phyloP scores from a whole-genome alignment of 805 yeast species.

The Metschnikowia peoriensis region DNA sequence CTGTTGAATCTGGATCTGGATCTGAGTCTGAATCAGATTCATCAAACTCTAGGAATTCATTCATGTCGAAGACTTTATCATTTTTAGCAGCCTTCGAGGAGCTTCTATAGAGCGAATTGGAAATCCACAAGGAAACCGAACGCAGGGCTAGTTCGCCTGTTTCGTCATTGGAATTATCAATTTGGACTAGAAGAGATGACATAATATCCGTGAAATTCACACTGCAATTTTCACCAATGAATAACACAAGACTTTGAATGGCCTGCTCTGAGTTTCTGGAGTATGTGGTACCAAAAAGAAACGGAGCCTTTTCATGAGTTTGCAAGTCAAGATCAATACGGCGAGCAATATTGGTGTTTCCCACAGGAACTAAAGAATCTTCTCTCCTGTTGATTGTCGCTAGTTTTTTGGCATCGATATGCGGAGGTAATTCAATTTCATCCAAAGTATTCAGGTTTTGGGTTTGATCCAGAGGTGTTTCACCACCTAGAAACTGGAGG shows the following conservation, averaged over 20 bases:
- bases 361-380: background rate
- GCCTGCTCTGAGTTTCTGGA: constrained; percentile 22
- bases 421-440: constrained; percentile 36
- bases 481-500: constrained; percentile 9
- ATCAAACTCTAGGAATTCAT: constrained; percentile 21
- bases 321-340: constrained; percentile 9
- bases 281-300: constrained; percentile 18
- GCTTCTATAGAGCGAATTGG: constrained; percentile 20
- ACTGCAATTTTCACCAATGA: constrained; percentile 7
- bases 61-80: constrained; percentile 8
- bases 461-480: background rate
- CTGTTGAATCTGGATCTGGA: background rate
- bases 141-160: background rate
- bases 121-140: constrained; percentile 32
- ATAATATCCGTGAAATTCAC: constrained; percentile 7
- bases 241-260: constrained; percentile 14
- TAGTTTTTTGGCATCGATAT: constrained; percentile 33
- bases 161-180: background rate
- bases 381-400: constrained; percentile 12
- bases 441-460: constrained; percentile 26
- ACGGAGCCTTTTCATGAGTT: background rate
- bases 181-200: constrained; percentile 13
- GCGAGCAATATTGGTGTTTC: background rate
- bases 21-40: background rate
- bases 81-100: background rate